Percentiles rank a stretch among this genome's conserved stretches.
These are phyloP conservation scores for Mycocentrospora acerina DNA, from an alignment of 2,329 filamentous ascomycete species.

Conservation along the genomic window DNA sequence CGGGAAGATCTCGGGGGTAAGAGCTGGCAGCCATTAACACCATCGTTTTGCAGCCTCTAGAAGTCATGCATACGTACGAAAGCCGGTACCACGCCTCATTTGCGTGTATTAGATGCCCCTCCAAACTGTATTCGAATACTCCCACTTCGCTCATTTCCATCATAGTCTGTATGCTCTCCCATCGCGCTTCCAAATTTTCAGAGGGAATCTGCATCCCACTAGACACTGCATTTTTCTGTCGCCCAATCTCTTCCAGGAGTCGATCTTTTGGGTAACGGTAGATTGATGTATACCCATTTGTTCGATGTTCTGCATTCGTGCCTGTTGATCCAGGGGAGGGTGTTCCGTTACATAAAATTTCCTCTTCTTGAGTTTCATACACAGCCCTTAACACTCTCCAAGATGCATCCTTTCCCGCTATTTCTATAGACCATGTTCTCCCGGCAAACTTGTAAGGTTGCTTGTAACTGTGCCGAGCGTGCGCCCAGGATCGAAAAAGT, in stretches of 20 bases:
- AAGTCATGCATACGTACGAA: slow-evolving; percentile 7
- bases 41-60: neutral
- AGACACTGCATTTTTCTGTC: slow-evolving; percentile 2
- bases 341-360: neutral
- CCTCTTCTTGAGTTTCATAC: neutral
- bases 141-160: slow-evolving; percentile 41
- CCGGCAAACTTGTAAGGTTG: slow-evolving; percentile 15
- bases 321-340: neutral
- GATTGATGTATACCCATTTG: neutral
- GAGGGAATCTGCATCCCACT: slow-evolving; percentile 7
- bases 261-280: slow-evolving; percentile 11
- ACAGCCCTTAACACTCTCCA: slow-evolving; percentile 23
- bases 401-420: slow-evolving; percentile 11
- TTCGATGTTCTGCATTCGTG: neutral
- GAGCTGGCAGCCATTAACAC: slow-evolving; percentile 13
- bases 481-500: slow-evolving; percentile 31
- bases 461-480: slow-evolving; percentile 18
- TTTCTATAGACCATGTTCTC: slow-evolving; percentile 18
- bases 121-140: slow-evolving; percentile 31
- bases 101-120: slow-evolving; percentile 29
- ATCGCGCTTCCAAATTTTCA: slow-evolving; percentile 20
- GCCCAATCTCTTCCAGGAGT: slow-evolving; percentile 5
- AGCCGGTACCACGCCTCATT: slow-evolving; percentile 35
- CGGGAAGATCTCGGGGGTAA: slow-evolving; percentile 19
- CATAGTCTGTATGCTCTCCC: slow-evolving; percentile 33